These are phyloP conservation scores for Saxophila tyrrhenica DNA, from an alignment of 495 filamentous ascomycete genomes.

Conservation along the genomic window DNA sequence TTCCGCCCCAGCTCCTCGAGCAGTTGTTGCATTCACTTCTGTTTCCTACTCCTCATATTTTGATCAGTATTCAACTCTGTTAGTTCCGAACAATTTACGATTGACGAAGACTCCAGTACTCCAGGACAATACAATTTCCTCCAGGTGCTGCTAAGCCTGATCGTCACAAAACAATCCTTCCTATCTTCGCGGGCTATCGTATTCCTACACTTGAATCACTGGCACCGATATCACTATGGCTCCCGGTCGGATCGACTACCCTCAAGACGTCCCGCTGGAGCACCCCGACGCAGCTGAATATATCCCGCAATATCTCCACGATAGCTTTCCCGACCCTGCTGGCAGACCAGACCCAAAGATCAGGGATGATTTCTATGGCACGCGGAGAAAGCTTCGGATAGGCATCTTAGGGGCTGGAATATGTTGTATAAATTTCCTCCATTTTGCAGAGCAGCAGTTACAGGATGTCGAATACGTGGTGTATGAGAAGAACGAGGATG, in stretches of 20 bases:
- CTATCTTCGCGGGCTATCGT: too few species aligned
- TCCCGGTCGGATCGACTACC: not conserved
- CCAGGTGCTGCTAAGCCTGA: too few species aligned
- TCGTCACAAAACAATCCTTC: too few species aligned
- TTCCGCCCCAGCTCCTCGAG: too few species aligned
- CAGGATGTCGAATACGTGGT: slow-evolving; percentile 11
- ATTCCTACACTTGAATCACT: too few species aligned
- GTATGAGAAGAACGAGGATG: slow-evolving; percentile 9
- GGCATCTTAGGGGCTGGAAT: slow-evolving; percentile 8
- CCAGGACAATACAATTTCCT: too few species aligned
- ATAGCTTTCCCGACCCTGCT: not conserved
- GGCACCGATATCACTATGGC: too few species aligned
- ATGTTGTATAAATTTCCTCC: slow-evolving; percentile 6
- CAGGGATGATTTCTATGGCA: slow-evolving; percentile 10
- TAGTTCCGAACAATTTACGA: too few species aligned
- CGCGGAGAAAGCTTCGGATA: slow-evolving; percentile 3
- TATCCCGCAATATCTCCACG: slow-evolving; percentile 3
- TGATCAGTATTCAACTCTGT: too few species aligned
- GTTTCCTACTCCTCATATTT: too few species aligned
- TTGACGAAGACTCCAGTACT: too few species aligned
- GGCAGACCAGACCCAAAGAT: slow-evolving; percentile 6
- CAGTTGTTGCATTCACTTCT: too few species aligned
- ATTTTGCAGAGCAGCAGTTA: slow-evolving; percentile 3
- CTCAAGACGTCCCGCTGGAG: not conserved
- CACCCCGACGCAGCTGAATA: slow-evolving; percentile 4